Conservation (phyloP, 768 basidiomycete species). For the Xerocomellus intermedius region DNA sequence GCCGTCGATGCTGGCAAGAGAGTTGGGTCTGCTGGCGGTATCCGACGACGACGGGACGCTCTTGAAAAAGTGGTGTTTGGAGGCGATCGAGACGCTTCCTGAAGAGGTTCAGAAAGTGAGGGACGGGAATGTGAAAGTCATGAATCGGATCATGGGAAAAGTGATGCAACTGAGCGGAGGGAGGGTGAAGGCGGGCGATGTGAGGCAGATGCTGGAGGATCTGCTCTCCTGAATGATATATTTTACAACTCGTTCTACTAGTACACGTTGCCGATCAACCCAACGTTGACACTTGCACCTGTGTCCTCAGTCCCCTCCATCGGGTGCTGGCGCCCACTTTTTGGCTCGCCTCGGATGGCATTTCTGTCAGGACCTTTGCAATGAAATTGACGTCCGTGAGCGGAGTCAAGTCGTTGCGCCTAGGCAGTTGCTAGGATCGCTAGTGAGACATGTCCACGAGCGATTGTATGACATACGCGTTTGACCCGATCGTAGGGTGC, state of each 20-base stretch:
- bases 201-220: constrained; percentile 48
- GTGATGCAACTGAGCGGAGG: constrained; percentile 84
- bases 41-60: constrained; percentile 34
- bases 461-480: constrained; percentile 45
- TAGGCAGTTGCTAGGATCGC: constrained; percentile 57
- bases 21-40: constrained; percentile 48
- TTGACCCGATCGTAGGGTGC: constrained; percentile 82
- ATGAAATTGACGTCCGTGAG: constrained; percentile 88
- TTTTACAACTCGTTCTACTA: neutral
- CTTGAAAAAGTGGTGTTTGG: constrained; percentile 53
- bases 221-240: constrained; percentile 32
- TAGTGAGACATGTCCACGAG: neutral
- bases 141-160: constrained; percentile 47
- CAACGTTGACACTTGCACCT: constrained; percentile 12
- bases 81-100: constrained; percentile 66
- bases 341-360: constrained; percentile 59
- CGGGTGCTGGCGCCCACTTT: constrained; percentile 66
- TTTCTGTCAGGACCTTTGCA: constrained; percentile 61
- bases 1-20: constrained; percentile 44
- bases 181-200: constrained; percentile 67
- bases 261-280: constrained; percentile 1
- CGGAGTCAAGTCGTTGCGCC: constrained; percentile 78
- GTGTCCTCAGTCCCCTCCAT: constrained; percentile 75
- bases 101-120: constrained; percentile 63
- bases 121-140: constrained; percentile 70